Evolutionary conservation across 2,329 filamentous ascomycete species (phyloP).

Genomic region (Neoarthrinium moseri): DNA sequence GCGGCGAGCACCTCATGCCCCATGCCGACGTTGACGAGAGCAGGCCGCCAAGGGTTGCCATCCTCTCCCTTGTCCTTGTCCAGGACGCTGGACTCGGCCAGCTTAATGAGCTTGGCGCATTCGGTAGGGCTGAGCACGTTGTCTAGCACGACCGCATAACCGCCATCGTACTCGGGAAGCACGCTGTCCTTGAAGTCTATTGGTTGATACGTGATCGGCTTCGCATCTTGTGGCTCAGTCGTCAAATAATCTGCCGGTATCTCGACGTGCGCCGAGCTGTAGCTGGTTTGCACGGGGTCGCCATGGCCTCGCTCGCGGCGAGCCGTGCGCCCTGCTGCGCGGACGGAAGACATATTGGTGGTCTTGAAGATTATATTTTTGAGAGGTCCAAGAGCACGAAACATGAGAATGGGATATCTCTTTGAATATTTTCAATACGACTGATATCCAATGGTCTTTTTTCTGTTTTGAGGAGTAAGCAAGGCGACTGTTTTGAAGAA

Average conservation of each 20-base stretch:
- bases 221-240: slow-evolving; percentile 37
- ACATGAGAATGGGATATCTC: too few relatives aligned
- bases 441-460: too few relatives aligned
- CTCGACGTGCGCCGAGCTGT: slow-evolving; percentile 33
- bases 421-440: too few relatives aligned
- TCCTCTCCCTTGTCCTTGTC: slow-evolving; percentile 35
- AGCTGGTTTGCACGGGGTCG: slow-evolving; percentile 26
- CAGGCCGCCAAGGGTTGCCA: slow-evolving; percentile 59
- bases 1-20: slow-evolving; percentile 58
- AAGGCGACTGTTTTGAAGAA: background rate
- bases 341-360: too few relatives aligned
- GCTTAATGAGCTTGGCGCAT: slow-evolving; percentile 38
- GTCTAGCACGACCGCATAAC: slow-evolving; percentile 63
- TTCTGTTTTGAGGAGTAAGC: too few relatives aligned
- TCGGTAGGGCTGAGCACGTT: slow-evolving; percentile 21
- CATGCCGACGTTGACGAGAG: slow-evolving; percentile 64
- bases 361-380: too few relatives aligned
- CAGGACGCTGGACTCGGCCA: slow-evolving; percentile 53
- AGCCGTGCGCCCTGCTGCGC: too few relatives aligned
- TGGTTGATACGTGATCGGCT: slow-evolving; percentile 41
- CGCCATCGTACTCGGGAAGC: slow-evolving; percentile 51
- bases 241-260: slow-evolving; percentile 47
- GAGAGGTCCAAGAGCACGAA: too few relatives aligned
- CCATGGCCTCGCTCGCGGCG: background rate
- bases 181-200: slow-evolving; percentile 53